Percentiles rank a stretch among this genome's conserved stretches.
Evolutionary conservation across 169 alveolate species (phyloP).

Genomic region (Plasmodium cynomolgi): DNA sequence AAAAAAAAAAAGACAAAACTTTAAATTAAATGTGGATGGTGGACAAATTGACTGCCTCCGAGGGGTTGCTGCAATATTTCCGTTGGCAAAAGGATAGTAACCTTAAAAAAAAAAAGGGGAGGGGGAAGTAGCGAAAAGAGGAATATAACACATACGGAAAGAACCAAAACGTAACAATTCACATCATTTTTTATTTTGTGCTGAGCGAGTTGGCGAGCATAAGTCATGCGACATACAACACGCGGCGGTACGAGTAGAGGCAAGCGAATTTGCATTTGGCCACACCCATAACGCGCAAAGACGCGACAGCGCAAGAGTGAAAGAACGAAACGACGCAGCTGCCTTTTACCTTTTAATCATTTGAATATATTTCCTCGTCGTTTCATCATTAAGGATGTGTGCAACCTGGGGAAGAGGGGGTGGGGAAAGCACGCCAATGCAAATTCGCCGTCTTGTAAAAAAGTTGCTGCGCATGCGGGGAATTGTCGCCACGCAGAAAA

Average conservation of each 20-base stretch:
- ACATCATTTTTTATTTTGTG: neutral
- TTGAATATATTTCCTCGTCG: constrained; percentile 91
- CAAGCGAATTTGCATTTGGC: neutral
- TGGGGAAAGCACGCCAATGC: neutral
- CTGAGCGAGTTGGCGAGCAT: neutral
- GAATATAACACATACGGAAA: neutral
- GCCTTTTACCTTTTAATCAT: constrained; percentile 87
- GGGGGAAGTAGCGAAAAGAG: neutral
- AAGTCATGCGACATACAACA: neutral
- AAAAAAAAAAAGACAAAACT: neutral
- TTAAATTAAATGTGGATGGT: constrained; percentile 69
- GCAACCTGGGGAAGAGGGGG: constrained; percentile 76
- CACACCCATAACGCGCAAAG: neutral
- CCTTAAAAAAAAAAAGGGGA: constrained; percentile 19
- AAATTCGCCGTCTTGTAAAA: neutral
- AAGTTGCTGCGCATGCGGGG: neutral
- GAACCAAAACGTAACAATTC: neutral
- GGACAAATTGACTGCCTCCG: constrained; percentile 74
- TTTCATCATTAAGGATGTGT: constrained; percentile 94
- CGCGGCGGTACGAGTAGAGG: neutral
- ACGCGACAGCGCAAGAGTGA: neutral
- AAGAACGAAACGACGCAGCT: neutral
- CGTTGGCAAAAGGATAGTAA: constrained; percentile 70
- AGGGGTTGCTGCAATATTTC: constrained; percentile 75
- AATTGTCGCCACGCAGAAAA: neutral